Conservation (phyloP, 306 rosid genomes). For the Oxytropis ochrocephala region DNA sequence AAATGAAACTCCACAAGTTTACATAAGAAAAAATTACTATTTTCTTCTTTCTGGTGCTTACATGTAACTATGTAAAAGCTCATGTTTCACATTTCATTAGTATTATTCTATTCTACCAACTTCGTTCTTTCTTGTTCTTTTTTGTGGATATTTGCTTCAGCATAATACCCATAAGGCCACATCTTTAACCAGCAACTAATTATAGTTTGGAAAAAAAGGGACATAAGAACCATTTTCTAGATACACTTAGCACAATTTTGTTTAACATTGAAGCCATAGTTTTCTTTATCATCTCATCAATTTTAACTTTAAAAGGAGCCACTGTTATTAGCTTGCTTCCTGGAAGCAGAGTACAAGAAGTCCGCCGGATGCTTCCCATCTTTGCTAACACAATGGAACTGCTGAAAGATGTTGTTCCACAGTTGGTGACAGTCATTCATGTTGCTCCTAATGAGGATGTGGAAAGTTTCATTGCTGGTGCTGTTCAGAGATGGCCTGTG, state of each 20-base stretch:
- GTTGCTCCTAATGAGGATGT: constrained; percentile 74
- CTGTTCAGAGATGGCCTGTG: constrained; percentile 63
- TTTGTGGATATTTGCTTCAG: not conserved
- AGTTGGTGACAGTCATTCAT: constrained; percentile 56
- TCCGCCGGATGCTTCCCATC: constrained; percentile 73
- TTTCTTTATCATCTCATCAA: constrained; percentile 12
- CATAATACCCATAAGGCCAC: not conserved
- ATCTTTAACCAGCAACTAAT: not conserved
- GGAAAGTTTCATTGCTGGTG: constrained; percentile 38
- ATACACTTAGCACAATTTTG: not conserved
- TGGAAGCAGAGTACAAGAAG: constrained; percentile 95
- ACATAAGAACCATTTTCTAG: not conserved
- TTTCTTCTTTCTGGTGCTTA: not conserved
- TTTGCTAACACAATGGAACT: constrained; percentile 49
- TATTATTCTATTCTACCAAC: not conserved
- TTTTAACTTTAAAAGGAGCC: constrained; percentile 51
- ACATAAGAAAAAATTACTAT: not conserved
- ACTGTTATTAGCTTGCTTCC: constrained; percentile 85
- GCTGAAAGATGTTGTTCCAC: constrained; percentile 43
- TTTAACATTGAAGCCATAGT: constrained; percentile 10
- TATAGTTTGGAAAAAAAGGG: not conserved
- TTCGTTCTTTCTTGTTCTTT: not conserved
- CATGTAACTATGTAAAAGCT: not conserved
- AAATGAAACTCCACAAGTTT: constrained; percentile 16
- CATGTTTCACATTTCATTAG: not conserved